Evolutionary conservation across 768 basidiomycete species (phyloP).

Genomic region (Naganishia vaughanmartiniae): DNA sequence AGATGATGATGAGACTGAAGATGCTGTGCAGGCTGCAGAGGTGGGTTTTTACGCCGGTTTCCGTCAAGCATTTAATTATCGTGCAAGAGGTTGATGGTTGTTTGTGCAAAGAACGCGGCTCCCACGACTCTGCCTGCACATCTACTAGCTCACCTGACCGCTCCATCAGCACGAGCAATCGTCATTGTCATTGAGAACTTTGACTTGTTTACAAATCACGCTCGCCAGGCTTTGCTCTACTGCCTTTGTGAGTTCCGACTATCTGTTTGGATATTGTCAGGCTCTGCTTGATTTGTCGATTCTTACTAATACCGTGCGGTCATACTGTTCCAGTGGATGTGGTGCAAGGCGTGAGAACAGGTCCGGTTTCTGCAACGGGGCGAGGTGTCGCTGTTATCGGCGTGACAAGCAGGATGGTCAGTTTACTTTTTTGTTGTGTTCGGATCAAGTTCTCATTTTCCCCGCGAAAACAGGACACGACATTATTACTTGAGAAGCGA

Average conservation of each 20-base stretch:
- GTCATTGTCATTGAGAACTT: conserved; percentile 85
- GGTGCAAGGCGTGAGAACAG: conserved; percentile 64
- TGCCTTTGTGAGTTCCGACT: conserved; percentile 61
- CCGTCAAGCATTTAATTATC: not conserved
- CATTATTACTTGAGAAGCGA: conserved; percentile 86
- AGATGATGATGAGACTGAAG: conserved; percentile 54
- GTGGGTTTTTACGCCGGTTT: conserved; percentile 32
- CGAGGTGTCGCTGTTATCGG: conserved; percentile 79
- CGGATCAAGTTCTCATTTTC: conserved; percentile 1
- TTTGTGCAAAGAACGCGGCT: conserved; percentile 37
- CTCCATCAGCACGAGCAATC: conserved; percentile 65
- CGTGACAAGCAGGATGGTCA: conserved; percentile 69
- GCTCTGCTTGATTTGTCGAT: not conserved
- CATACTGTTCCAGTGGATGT: conserved; percentile 64
- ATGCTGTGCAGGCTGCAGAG: conserved; percentile 34
- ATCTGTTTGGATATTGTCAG: not conserved
- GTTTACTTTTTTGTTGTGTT: conserved; percentile 25
- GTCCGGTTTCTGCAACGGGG: conserved; percentile 59
- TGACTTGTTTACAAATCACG: conserved; percentile 87
- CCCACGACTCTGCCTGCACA: conserved; percentile 65
- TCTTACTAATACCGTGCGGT: not conserved
- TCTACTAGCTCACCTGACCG: conserved; percentile 49
- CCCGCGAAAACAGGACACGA: conserved; percentile 60
- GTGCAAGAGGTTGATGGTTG: not conserved
- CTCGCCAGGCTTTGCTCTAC: conserved; percentile 87